Evolutionary conservation across 108 stramenopile species (phyloP).

Genomic region (Skeletonema menzelii): DNA sequence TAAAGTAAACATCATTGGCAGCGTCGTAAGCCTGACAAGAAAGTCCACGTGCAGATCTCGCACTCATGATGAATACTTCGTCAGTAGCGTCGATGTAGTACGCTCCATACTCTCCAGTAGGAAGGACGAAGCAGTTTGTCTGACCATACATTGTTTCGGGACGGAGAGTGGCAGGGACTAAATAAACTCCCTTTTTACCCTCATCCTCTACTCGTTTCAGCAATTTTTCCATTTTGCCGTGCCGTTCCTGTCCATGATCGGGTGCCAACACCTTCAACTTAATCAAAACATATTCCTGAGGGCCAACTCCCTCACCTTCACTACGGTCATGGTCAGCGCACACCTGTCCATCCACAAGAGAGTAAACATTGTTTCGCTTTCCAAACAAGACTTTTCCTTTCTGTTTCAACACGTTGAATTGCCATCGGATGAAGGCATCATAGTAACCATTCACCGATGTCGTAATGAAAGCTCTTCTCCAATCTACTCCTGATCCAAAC

Average conservation of each 20-base stretch:
- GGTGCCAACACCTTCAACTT: slow-evolving; percentile 91
- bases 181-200: slow-evolving; percentile 67
- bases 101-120: slow-evolving; percentile 96
- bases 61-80: slow-evolving; percentile 92
- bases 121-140: slow-evolving; percentile 99
- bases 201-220: slow-evolving; percentile 51
- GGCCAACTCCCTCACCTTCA: slow-evolving; percentile 96
- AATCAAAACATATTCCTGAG: slow-evolving; percentile 98
- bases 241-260: slow-evolving; percentile 75
- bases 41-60: slow-evolving; percentile 88
- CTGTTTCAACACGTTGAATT: slow-evolving; percentile 87
- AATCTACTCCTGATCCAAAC: slow-evolving; percentile 95
- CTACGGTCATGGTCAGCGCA: slow-evolving; percentile 99
- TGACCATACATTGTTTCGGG: slow-evolving; percentile 99
- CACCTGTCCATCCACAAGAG: slow-evolving; percentile 95
- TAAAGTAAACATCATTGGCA: slow-evolving; percentile 64
- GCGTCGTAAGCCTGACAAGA: slow-evolving; percentile 85
- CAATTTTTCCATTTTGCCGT: slow-evolving; percentile 66
- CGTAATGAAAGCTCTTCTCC: slow-evolving; percentile 98
- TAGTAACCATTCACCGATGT: slow-evolving; percentile 96
- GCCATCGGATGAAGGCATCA: slow-evolving; percentile 97
- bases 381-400: slow-evolving; percentile 91
- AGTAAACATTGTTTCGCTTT: slow-evolving; percentile 95
- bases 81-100: slow-evolving; percentile 88
- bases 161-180: slow-evolving; percentile 97